A percentile compares a stretch with the other conserved stretches of the same genome.
Conservation (phyloP, 75 land plant genomes). For the Isoetes taiwanensis region DNA sequence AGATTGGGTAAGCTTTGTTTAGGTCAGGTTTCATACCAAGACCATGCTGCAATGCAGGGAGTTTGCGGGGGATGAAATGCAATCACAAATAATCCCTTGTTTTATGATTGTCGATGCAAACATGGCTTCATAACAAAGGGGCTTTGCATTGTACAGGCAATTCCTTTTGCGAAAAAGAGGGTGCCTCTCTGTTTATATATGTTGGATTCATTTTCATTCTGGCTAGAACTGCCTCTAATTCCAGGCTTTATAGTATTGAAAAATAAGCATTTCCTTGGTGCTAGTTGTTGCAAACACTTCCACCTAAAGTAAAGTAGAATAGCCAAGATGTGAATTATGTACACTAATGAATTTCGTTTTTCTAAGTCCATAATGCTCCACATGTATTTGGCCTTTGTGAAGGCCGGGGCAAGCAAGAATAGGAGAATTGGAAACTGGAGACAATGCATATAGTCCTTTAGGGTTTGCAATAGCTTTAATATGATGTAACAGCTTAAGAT, state of each 20-base stretch:
- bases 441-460: constrained; percentile 7
- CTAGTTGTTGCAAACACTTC: constrained; percentile 68
- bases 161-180: too few species aligned
- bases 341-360: constrained; percentile 4
- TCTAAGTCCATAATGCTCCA: constrained; percentile 8
- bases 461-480: constrained; percentile 10
- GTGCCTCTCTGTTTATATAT: too few species aligned
- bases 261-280: constrained; percentile 67
- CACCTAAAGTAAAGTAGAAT: constrained; percentile 46
- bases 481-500: constrained; percentile 7
- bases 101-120: too few species aligned
- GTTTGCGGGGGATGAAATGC: too few species aligned
- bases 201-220: too few species aligned
- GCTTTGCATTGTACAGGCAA: too few species aligned
- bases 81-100: too few species aligned
- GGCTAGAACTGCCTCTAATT: too few species aligned
- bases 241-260: constrained; percentile 61
- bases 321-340: constrained; percentile 59
- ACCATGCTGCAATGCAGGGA: too few species aligned
- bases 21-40: too few species aligned
- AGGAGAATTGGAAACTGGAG: not conserved
- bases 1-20: too few species aligned
- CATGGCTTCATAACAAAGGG: too few species aligned
- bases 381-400: constrained; percentile 2
- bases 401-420: constrained; percentile 12